Evolutionary conservation across 2,329 filamentous ascomycete species (phyloP).

Genomic region (Hypoxylon rubiginosum): DNA sequence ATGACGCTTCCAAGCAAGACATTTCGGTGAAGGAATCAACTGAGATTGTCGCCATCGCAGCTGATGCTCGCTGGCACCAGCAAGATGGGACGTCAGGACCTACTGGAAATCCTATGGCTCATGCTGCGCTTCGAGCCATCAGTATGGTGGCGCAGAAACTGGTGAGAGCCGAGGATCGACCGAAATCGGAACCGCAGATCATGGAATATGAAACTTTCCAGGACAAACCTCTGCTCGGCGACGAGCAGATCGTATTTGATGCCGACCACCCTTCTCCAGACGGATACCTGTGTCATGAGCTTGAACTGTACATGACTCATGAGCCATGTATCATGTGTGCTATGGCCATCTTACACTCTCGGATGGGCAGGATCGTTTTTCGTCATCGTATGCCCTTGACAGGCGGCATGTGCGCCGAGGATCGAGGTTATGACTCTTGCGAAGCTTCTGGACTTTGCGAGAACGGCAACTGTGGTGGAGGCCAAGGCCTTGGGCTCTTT

Average conservation of each 20-base stretch:
- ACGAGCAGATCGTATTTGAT: constrained; percentile 74
- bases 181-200: constrained; percentile 54
- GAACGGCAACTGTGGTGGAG: constrained; percentile 59
- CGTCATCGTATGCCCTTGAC: constrained; percentile 82
- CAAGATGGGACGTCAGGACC: constrained; percentile 63
- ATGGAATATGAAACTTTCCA: constrained; percentile 74
- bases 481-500: constrained; percentile 75
- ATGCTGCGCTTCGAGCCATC: constrained; percentile 82
- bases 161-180: constrained; percentile 67
- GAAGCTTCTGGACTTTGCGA: constrained; percentile 46
- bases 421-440: constrained; percentile 64
- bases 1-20: constrained; percentile 42
- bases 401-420: constrained; percentile 86
- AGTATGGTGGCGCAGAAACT: constrained; percentile 83
- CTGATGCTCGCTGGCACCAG: constrained; percentile 78
- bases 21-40: constrained; percentile 53
- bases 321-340: constrained; percentile 97
- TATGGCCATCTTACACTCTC: constrained; percentile 95
- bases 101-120: constrained; percentile 81
- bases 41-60: constrained; percentile 78
- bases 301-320: constrained; percentile 94
- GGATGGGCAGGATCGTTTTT: constrained; percentile 89
- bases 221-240: constrained; percentile 75
- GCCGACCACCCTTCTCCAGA: constrained; percentile 76
- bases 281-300: constrained; percentile 92